Conservation (phyloP, 495 filamentous ascomycete genomes). For the Bryoglossum gracile region DNA sequence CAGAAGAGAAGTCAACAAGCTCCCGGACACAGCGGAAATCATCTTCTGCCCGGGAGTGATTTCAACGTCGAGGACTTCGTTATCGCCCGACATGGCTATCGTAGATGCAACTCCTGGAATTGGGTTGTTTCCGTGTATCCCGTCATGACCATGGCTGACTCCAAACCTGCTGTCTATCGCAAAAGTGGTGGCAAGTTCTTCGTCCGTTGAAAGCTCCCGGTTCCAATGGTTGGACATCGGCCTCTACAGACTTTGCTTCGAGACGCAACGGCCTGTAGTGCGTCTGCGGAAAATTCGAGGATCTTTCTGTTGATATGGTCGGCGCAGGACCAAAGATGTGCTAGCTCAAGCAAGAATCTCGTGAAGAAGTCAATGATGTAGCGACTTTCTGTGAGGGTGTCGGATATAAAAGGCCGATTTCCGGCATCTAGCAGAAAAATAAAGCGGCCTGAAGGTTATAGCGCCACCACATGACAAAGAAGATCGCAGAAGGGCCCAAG, state of each 20-base stretch:
- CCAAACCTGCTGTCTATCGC: conserved; percentile 17
- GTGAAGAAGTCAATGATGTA: conserved; percentile 18
- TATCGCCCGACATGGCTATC: conserved; percentile 21
- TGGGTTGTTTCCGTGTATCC: conserved; percentile 25
- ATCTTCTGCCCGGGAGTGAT: conserved; percentile 83
- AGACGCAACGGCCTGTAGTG: background rate
- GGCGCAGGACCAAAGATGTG: too few relatives aligned
- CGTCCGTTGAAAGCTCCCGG: background rate
- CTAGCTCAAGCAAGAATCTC: background rate
- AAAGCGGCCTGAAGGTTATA: background rate
- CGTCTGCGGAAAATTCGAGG: background rate
- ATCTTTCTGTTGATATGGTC: background rate
- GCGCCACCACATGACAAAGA: background rate
- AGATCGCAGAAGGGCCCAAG: too few relatives aligned
- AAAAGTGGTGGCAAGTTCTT: conserved; percentile 23
- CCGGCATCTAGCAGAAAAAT: background rate
- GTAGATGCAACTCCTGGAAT: conserved; percentile 18
- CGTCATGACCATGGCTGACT: conserved; percentile 35
- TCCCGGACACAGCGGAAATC: conserved; percentile 86
- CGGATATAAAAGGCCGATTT: conserved; percentile 3
- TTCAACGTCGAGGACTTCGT: conserved; percentile 37
- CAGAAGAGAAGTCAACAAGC: conserved; percentile 79
- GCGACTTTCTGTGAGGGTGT: conserved; percentile 1
- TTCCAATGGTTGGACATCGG: conserved; percentile 20
- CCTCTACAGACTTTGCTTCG: background rate